Base-by-base conservation (phyloP, 495 filamentous ascomycete species). In the Bathelium albidoporum region DNA sequence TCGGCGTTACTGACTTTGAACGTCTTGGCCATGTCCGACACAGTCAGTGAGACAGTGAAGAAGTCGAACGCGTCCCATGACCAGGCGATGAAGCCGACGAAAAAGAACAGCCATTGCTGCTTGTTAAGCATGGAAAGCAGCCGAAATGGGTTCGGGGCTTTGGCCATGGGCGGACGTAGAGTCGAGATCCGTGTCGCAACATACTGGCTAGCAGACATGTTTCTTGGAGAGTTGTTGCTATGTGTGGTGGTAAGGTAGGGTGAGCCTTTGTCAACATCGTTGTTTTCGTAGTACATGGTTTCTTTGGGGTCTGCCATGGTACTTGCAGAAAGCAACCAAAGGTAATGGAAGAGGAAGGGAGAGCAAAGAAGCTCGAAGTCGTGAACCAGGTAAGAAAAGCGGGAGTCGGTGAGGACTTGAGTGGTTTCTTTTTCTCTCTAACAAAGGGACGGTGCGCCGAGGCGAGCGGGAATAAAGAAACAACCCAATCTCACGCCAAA, bases 31-130 rank as follows among this genome's bases (percentile, higher is more conserved):
- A 95, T 79, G 32, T 90, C 74, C 4, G 75, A 73, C 24, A 90
- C 83, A 0, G 89, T 91, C 62, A 95, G 73, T 7, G 86, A 89
- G 68, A 94, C 89, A 65, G 89, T 92, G 78, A 95, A 95, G 79
- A 95, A 95, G 71, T 95, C 90, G 65, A 94, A 92, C 16, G 90
- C 84, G 72, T 95, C 90, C 88, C 89, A 93, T 0, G 85, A 84
- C 83, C 83, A 72, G 26, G 64, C 71, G 14, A 72, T 58, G 64
- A 77, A 73, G 64, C 75, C 67, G 67, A 85, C 83, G 34, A 80
- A 70, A 74, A 95, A 95, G 74, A 93, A 93, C 24, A 91, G 78
- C 91, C 91, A 96, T 76, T 96, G 89, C 45, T 84, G 85, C 39
- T 73, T 70, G 66, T 80, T 93, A 49, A 96, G 76, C 72, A 89